Evolutionary conservation across 495 filamentous ascomycete species (phyloP).

Genomic region (Penicillium goetzii): DNA sequence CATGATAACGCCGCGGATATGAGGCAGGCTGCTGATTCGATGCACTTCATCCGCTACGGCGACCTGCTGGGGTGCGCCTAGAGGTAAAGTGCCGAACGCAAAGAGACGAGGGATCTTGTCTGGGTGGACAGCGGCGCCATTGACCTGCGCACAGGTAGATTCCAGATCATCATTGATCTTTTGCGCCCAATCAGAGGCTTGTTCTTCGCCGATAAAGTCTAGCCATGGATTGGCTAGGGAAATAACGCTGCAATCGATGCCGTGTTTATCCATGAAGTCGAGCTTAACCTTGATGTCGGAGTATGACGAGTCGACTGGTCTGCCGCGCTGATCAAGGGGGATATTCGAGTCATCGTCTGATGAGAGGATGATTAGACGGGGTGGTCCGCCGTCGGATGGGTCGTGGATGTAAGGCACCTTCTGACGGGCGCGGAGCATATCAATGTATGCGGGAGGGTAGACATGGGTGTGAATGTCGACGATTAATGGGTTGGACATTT

Average conservation of each 20-base stretch:
- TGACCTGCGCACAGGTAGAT: conserved; percentile 61
- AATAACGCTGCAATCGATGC: conserved; percentile 81
- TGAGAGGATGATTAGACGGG: conserved; percentile 79
- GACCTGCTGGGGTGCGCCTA: conserved; percentile 64
- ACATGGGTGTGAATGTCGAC: conserved; percentile 96
- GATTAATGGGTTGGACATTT: conserved; percentile 46
- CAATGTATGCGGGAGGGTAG: conserved; percentile 84
- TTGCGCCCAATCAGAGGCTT: conserved; percentile 63
- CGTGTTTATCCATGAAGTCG: conserved; percentile 83
- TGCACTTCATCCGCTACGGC: conserved; percentile 65
- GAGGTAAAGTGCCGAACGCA: conserved; percentile 80
- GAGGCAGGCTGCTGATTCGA: conserved; percentile 59
- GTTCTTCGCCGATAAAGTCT: conserved; percentile 71
- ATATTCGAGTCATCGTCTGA: conserved; percentile 62
- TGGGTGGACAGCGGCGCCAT: conserved; percentile 34
- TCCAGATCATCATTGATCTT: conserved; percentile 80
- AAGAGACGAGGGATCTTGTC: conserved; percentile 50
- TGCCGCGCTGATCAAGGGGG: conserved; percentile 58
- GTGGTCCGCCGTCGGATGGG: conserved; percentile 56
- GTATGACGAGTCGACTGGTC: conserved; percentile 77
- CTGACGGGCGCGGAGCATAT: conserved; percentile 73
- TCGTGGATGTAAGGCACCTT: conserved; percentile 80
- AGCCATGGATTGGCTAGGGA: conserved; percentile 96
- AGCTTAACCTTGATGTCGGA: conserved; percentile 74
- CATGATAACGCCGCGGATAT: conserved; percentile 84